Evolutionary conservation across 2,329 filamentous ascomycete genomes (phyloP), one percentile per base, ranked within the genome.

Genomic region (Cladophialophora psammophila): DNA sequence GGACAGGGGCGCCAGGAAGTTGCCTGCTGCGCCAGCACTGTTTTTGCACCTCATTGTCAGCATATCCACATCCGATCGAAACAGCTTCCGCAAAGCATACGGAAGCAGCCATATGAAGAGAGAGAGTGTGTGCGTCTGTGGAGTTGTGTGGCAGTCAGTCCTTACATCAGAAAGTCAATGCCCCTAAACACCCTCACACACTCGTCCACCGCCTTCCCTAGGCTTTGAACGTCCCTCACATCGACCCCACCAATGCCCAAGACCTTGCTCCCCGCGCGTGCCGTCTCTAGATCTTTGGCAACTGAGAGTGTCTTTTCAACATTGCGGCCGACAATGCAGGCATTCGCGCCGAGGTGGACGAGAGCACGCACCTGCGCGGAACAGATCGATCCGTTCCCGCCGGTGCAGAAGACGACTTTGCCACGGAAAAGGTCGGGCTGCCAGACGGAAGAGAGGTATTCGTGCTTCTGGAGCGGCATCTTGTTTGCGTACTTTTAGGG

Each of bases 371-470:
- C 95, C 82, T 98, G 95, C 63, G 92, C 93, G 74, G 91, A 95
- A 83, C 95, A 97, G 76, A 99, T 98, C 32, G 91, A 90, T 63
- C 95, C 94, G 5, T 93, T 93, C 60, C 95, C 95, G 66, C 95
- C 95, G 3, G 95, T 99, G 75, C 96, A 96, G 80, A 98, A 97
- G 72, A 94, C 87, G 53, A 98, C 94, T 75, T 95, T 94, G 38
- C 90, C 89, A 69, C 90, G 92, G 77, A 97, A 97, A 69, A 97
- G 90, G 70, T 90, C 92, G 80, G 96, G 91, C 73, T 86, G 89
- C 93, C 94, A 97, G 73, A 93, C 88, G 67, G 88, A 85, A 79
- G 92, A 96, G 72, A 97, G 78, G 75, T 93, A 96, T 68, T 91
- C 85, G 60, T 89, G 89, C 73, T 88, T 89, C 7, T 90, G 86